Evolutionary conservation across 2,329 filamentous ascomycete species (phyloP), one percentile per base, ranked within the genome.

Genomic region (Trichoderma cornu-damae): DNA sequence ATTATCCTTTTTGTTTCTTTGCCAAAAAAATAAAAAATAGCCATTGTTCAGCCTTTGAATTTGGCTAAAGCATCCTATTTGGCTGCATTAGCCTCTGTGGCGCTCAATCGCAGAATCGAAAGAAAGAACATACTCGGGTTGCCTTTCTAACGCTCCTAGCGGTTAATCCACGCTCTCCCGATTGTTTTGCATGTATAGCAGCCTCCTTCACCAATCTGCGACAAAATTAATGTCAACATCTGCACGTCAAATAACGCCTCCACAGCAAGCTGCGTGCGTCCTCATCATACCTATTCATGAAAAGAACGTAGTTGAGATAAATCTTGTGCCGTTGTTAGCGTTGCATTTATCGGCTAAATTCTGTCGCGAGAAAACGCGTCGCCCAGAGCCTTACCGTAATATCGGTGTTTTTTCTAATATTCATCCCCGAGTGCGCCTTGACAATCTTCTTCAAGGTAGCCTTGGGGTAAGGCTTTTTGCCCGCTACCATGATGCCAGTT

Each of bases 401-500:
- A 72, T 96, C 92, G 28, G 86, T 88, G 72, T 94, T 92, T 72
- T 90, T 94, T 76, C 86, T 90, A 61, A 96, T 73, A 62, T 82
- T 87, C 68, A 86, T 85, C 61, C 89, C 87, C 7, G 90, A 88
- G 71, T 96, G 90, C 16, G 90, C 90, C 74, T 96, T 96, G 67
- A 95, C 80, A 60, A 95, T 93, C 72, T 91, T 92, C 73, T 91
- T 94, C 65, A 96, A 79, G 0, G 89, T 94, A 16, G 84, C 85
- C 61, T 91, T 86, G 9, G 91, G 91, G 67, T 96, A 96, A 12
- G 89, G 78, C 65, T 90, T 93, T 67, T 87, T 85, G 20, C 83
- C 78, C 11, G 71, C 65, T 3, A 69, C 70, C 71, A 73, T 73
- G 37, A 58, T 60, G 53, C 22, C 4, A 18, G 35, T 18, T 24